These are phyloP conservation scores for Juglanconis oblonga DNA, from an alignment of 2,329 filamentous ascomycete species.

Conservation along the genomic window DNA sequence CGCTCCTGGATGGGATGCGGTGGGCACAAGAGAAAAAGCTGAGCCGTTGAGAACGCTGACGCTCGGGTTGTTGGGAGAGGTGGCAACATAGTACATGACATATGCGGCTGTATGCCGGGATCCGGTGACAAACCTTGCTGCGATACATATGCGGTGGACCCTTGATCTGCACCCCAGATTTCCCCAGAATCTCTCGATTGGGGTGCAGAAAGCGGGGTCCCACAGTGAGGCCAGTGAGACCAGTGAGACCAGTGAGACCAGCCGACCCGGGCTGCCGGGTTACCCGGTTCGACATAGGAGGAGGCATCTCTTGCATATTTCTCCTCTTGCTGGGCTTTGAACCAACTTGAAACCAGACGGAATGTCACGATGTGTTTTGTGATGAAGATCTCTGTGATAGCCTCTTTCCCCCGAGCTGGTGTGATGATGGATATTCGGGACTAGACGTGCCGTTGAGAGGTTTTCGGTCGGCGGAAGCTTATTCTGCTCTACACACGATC, in stretches of 20 bases:
- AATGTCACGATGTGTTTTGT: background rate
- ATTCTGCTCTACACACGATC: background rate
- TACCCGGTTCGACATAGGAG: background rate
- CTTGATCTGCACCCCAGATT: conserved; percentile 12
- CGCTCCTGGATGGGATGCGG: too few species aligned
- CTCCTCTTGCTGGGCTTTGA: too few species aligned
- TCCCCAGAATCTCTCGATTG: conserved; percentile 12
- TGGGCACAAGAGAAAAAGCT: background rate
- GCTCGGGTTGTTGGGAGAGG: too few species aligned
- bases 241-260: background rate
- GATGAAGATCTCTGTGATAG: background rate
- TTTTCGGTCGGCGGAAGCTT: background rate
- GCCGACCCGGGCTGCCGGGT: background rate
- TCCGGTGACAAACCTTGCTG: background rate
- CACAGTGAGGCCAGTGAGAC: background rate
- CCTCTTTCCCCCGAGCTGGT: too few species aligned
- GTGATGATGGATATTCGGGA: too few species aligned
- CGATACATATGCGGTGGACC: background rate
- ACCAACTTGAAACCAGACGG: too few species aligned
- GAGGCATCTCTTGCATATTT: background rate
- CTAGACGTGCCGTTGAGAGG: background rate
- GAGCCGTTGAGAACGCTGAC: background rate
- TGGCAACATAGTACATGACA: background rate
- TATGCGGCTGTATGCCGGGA: background rate
- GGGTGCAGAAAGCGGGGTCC: background rate